Base-by-base conservation (phyloP, 2,329 filamentous ascomycete genomes). In the Hysterium pulicare region DNA sequence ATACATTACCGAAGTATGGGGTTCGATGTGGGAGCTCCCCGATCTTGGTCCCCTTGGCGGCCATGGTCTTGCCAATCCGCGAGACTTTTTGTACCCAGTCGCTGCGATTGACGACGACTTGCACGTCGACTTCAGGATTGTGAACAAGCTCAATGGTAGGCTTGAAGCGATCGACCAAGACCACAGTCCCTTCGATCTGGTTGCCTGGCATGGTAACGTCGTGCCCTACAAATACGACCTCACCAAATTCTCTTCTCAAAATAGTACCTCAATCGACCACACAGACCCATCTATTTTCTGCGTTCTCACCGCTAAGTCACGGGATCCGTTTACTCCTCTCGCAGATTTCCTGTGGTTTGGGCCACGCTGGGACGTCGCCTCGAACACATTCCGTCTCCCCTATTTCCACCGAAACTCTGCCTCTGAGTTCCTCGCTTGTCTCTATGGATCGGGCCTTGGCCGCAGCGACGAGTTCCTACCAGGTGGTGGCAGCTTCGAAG, bases 211-310 rank as follows among this genome's bases (percentile, higher is more conserved):
- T 45, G 65, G 65, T 19, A 68, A 67, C 35, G 62, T 65, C n/a
- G 60, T 65, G 7, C 76, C 76, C 0, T 78, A 73, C 62, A 79
- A 79, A 58, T 80, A 80, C 54, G 76, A 76, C 38, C 57, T 79
- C 3, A 76, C 73, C 6, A 77, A 76, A 44, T 70, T 68, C 47
- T 62, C 61, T 3, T 63, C 60, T 5, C 62, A 66, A 38, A 66
- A 66, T 47, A 57, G 57, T 42, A 68, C 63, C 35, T 66, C 62
- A 4, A 60, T 67, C 42, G 65, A 68, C 46, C 65, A 68, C 45
- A 67, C 63, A 16, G 65, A 68, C 36, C 65, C 65, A 2, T 64
- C 58, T 7, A 58, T 68, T 39, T 66, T 66, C 50, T 63, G 57
- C 23, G 64, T 68, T 21, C 55, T 68, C 1, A 68, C 64, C 1